A percentile compares a stretch with the other conserved stretches of the same genome.
These are phyloP conservation scores for Paralagenidium karlingii DNA, from an alignment of 352 stramenopile species.

Conservation along the genomic window DNA sequence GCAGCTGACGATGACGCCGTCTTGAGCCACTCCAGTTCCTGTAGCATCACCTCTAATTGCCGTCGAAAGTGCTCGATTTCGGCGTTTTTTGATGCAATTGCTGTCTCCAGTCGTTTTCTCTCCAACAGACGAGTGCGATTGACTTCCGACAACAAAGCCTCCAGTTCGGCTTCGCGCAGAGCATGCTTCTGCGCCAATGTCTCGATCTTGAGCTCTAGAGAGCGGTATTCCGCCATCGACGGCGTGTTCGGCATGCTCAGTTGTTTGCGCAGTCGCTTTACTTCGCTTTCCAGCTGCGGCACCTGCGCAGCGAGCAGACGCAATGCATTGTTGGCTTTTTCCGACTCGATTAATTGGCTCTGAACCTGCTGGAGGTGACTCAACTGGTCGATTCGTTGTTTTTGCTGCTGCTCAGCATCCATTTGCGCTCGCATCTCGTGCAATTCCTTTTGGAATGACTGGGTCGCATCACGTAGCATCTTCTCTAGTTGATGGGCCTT, in stretches of 20 bases:
- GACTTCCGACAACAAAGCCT: constrained; percentile 52
- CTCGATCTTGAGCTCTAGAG: constrained; percentile 58
- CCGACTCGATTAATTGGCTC: not conserved
- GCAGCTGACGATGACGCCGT: not conserved
- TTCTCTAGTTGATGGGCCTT: constrained; percentile 1
- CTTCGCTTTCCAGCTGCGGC: constrained; percentile 33
- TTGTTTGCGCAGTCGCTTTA: constrained; percentile 25
- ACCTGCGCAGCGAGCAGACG: constrained; percentile 12
- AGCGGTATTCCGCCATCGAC: constrained; percentile 69
- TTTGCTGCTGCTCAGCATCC: constrained; percentile 4
- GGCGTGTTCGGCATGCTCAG: constrained; percentile 45
- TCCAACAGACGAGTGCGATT: constrained; percentile 57
- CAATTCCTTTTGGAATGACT: not conserved
- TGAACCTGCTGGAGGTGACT: not conserved
- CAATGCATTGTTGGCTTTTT: constrained; percentile 2
- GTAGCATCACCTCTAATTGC: too few relatives aligned
- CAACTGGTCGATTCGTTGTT: not conserved
- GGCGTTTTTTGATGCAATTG: constrained; percentile 57
- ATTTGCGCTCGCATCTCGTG: constrained; percentile 1
- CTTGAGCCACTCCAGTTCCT: too few relatives aligned
- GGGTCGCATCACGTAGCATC: constrained; percentile 1
- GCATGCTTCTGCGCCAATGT: constrained; percentile 65
- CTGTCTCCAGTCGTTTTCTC: constrained; percentile 35
- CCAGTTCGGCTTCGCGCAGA: constrained; percentile 57
- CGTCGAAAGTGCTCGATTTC: constrained; percentile 71